Base-by-base conservation (phyloP, 139 green algal genomes). In the Coccomyxa sp. region DNA sequence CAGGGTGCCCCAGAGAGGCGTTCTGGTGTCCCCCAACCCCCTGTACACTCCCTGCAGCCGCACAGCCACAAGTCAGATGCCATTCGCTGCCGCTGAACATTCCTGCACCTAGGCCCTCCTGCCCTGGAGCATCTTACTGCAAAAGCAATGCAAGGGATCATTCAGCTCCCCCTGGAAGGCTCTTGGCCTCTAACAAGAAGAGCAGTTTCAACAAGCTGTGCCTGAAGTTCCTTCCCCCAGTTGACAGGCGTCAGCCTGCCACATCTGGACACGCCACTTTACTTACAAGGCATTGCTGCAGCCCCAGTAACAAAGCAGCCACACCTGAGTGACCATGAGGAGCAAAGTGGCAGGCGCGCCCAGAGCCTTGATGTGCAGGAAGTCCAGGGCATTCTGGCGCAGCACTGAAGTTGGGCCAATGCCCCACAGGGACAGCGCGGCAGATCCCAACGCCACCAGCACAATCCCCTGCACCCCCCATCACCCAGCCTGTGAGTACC, bases 321-420 rank as follows among this genome's bases (percentile, higher is more conserved):
- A 24, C 29, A 75, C 80, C 75, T 85, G 76, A 33, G 39, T 40
- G 36, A 85, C 70, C 41, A 85, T 55, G 38, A 82, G 76, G 39
- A 91, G 77, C 10, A 88, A 72, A 34, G 77, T 92, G 39, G 88
- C 79, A 2, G 93, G 91, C 7, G 90, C 90, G 2, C 89, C 90
- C 29, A 90, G 9, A 6, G 85, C 88, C 10, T 89, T 81, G n/a
- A 92, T 78, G 7, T 38, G 24, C 38, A 97, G 84, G 79, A 86
- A 91, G 27, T 39, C 55, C 6, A 72, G 44, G 37, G 86, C 86
- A 24, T 78, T 50, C 7, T 27, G n/a, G 7, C 55, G 70, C 75
- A 92, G 75, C 22, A 71, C 72, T 14, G 74, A 85, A 35, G 18
- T 31, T 2, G 77, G 29, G 0, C 29, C 68, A 14, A 86, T 76